phyloP scores from a whole-genome alignment of 768 basidiomycete species.

The Floccularia luteovirens region DNA sequence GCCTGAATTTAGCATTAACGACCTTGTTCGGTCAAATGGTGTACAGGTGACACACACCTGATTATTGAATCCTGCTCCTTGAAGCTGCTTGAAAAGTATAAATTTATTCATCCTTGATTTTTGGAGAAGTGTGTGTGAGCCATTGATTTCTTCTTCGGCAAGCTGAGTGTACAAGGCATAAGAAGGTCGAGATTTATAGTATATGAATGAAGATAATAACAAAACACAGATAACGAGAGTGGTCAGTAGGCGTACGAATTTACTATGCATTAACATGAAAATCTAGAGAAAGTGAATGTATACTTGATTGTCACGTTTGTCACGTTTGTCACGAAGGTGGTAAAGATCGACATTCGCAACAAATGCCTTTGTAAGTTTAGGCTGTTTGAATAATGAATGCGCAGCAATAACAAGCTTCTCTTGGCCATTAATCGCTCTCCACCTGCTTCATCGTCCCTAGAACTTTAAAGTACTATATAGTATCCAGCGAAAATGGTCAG shows the following conservation, averaged over 20 bases:
- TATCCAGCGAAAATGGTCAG: not conserved
- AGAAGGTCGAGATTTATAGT: conserved; percentile 26
- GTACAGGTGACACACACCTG: conserved; percentile 21
- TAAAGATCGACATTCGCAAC: not conserved
- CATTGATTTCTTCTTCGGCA: conserved; percentile 17
- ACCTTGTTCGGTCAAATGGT: conserved; percentile 2
- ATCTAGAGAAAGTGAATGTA: not conserved
- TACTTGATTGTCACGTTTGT: not conserved
- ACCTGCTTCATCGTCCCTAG: not conserved
- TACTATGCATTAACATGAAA: conserved; percentile 10
- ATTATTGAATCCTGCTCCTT: conserved; percentile 43
- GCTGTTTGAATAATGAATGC: not conserved
- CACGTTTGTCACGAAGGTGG: conserved; percentile 1
- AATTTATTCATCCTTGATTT: conserved; percentile 22
- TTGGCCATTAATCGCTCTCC: not conserved
- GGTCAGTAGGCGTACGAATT: conserved; percentile 10
- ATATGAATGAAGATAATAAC: conserved; percentile 21
- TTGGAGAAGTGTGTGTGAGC: conserved; percentile 19
- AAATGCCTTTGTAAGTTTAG: not conserved
- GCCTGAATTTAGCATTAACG: conserved; percentile 17
- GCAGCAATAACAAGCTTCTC: not conserved
- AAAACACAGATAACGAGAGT: conserved; percentile 8
- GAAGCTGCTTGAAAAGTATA: conserved; percentile 36
- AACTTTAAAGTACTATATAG: not conserved
- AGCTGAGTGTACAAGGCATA: conserved; percentile 27